phyloP scores from a whole-genome alignment of 2,329 filamentous ascomycete genomes.

The Ophiostoma triangulosporum region DNA sequence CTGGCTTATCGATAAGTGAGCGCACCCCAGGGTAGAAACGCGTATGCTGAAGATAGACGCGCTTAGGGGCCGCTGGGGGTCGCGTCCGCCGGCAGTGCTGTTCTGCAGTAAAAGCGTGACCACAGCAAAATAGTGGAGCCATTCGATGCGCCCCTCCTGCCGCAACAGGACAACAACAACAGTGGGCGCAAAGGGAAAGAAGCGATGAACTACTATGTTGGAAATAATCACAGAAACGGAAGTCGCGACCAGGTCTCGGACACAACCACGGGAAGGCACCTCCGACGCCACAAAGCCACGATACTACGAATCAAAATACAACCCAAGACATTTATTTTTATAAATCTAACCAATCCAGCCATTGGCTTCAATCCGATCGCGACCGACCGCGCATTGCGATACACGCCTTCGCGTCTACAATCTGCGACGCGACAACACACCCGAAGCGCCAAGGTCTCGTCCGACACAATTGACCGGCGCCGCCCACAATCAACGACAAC shows the following conservation, averaged over 20 bases:
- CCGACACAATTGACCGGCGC: background rate
- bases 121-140: background rate
- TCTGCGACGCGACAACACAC: background rate
- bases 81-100: too few species aligned
- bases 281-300: background rate
- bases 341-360: background rate
- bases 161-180: background rate
- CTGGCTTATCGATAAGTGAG: background rate
- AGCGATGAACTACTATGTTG: background rate
- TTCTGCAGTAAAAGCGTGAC: background rate
- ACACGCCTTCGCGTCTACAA: background rate
- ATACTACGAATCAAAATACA: background rate
- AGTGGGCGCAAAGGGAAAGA: background rate
- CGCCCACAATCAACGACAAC: background rate
- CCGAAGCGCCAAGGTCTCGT: background rate
- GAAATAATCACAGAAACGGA: background rate
- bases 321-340: background rate
- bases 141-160: background rate
- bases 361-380: background rate
- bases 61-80: background rate
- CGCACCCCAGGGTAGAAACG: background rate
- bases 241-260: background rate
- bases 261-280: background rate
- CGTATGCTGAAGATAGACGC: constrained; percentile 6
- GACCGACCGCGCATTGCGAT: background rate